Percentiles rank a stretch among this genome's conserved stretches.
These are phyloP conservation scores for Exophiala xenobiotica DNA, from an alignment of 2,329 filamentous ascomycete species.

Conservation along the genomic window DNA sequence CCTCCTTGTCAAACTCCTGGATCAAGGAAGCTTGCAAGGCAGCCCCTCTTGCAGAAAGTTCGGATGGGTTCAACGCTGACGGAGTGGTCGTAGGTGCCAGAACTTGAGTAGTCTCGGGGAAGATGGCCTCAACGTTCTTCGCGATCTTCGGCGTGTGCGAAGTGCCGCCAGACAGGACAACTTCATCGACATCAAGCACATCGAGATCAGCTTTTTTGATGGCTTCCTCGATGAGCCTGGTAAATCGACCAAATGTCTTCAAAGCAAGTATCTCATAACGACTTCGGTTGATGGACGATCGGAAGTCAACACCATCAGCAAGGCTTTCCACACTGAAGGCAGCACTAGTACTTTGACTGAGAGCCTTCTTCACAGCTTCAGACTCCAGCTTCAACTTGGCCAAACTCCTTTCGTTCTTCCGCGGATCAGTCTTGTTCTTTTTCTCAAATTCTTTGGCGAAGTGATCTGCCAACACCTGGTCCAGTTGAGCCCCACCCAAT, in stretches of 20 bases:
- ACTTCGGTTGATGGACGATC: conserved; percentile 85
- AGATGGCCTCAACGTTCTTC: conserved; percentile 72
- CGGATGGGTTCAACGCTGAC: conserved; percentile 86
- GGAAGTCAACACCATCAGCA: conserved; percentile 85
- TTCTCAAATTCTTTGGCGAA: conserved; percentile 99
- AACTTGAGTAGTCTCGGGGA: conserved; percentile 75
- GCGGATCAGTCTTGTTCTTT: conserved; percentile 88
- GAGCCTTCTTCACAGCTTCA: conserved; percentile 86
- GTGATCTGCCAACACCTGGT: conserved; percentile 90
- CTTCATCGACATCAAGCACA: conserved; percentile 88
- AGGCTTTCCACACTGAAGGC: conserved; percentile 92
- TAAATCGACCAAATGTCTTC: conserved; percentile 87
- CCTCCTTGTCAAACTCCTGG: conserved; percentile 87
- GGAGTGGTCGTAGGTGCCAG: conserved; percentile 78
- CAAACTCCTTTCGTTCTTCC: conserved; percentile 74
- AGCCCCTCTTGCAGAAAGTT: conserved; percentile 83
- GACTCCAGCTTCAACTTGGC: conserved; percentile 92
- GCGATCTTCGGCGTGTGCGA: conserved; percentile 94
- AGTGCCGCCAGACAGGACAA: conserved; percentile 88
- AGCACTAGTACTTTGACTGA: conserved; percentile 83
- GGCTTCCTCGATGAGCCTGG: conserved; percentile 76
- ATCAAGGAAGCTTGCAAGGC: conserved; percentile 94
- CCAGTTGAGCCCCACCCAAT: conserved; percentile 78
- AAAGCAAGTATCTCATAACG: conserved; percentile 86
- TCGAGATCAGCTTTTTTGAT: conserved; percentile 92